A percentile compares a stretch with the other conserved stretches of the same genome.
Conservation (phyloP, 2,329 filamentous ascomycete species). For the Myriosclerotinia duriaeana region DNA sequence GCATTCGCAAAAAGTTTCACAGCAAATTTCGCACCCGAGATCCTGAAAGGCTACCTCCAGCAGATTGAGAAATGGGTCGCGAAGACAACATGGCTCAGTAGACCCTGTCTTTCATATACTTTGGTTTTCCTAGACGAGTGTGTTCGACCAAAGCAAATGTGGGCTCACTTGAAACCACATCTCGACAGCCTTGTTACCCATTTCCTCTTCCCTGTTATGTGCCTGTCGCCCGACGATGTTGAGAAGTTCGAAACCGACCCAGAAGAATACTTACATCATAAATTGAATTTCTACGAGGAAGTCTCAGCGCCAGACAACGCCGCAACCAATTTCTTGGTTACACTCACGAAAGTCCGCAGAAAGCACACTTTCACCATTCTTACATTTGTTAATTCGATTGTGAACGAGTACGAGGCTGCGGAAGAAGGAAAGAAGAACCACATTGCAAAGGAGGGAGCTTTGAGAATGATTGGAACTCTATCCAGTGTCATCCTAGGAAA, state of each 20-base stretch:
- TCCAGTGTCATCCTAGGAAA: constrained; percentile 93
- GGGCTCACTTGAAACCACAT: constrained; percentile 89
- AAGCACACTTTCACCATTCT: constrained; percentile 96
- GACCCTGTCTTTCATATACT: constrained; percentile 88
- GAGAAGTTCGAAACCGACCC: constrained; percentile 93
- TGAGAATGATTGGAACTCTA: constrained; percentile 95
- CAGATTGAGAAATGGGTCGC: constrained; percentile 98
- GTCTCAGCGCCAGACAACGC: constrained; percentile 92
- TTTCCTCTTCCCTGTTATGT: constrained; percentile 92
- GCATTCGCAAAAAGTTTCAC: constrained; percentile 90
- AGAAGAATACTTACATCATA: constrained; percentile 93
- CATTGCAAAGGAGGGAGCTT: constrained; percentile 90
- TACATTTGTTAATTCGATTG: constrained; percentile 90
- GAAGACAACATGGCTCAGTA: constrained; percentile 92
- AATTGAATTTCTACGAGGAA: constrained; percentile 97
- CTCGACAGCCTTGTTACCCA: constrained; percentile 91
- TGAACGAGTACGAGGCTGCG: constrained; percentile 85
- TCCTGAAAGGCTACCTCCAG: constrained; percentile 88
- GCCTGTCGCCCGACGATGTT: constrained; percentile 86
- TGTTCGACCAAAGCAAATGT: constrained; percentile 95
- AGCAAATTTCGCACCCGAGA: constrained; percentile 87
- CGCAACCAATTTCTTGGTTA: constrained; percentile 93
- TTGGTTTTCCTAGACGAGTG: constrained; percentile 96
- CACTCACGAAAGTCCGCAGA: constrained; percentile 87
- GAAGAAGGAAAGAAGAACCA: constrained; percentile 89